These are phyloP conservation scores for Pythium sp. DNA, from an alignment of 352 stramenopile genomes.

Conservation along the genomic window DNA sequence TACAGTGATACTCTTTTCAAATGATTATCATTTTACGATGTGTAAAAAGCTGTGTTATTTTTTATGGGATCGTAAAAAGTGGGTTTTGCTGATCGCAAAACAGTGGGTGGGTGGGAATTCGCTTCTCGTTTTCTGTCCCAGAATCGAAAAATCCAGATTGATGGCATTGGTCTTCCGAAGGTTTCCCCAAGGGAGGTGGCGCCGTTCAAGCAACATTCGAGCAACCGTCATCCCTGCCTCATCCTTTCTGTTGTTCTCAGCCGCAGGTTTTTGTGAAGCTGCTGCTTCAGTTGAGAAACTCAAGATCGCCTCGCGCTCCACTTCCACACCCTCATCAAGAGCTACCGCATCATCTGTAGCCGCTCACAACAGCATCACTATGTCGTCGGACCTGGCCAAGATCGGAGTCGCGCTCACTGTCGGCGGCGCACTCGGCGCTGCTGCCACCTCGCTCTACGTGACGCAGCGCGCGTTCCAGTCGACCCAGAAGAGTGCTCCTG, in stretches of 20 bases:
- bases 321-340: neutral
- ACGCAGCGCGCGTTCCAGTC: slow-evolving; percentile 19
- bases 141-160: slow-evolving; percentile 11
- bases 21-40: too few relatives aligned
- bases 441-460: slow-evolving; percentile 29
- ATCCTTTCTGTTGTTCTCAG: slow-evolving; percentile 2
- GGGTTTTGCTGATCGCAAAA: too few relatives aligned
- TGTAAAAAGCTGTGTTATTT: too few relatives aligned
- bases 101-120: too few relatives aligned
- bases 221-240: neutral
- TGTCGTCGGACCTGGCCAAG: slow-evolving; percentile 45
- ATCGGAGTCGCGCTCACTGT: slow-evolving; percentile 41
- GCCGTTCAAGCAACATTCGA: neutral
- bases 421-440: slow-evolving; percentile 40
- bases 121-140: neutral
- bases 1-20: too few relatives aligned
- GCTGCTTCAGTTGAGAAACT: neutral
- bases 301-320: neutral
- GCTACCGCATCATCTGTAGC: neutral
- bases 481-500: neutral
- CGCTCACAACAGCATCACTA: slow-evolving; percentile 9
- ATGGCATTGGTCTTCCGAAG: slow-evolving; percentile 12
- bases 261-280: slow-evolving; percentile 7
- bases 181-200: neutral
- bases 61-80: too few relatives aligned